Base-by-base conservation (phyloP, 176 grass and related monocot species). In the Carex pumila region DNA sequence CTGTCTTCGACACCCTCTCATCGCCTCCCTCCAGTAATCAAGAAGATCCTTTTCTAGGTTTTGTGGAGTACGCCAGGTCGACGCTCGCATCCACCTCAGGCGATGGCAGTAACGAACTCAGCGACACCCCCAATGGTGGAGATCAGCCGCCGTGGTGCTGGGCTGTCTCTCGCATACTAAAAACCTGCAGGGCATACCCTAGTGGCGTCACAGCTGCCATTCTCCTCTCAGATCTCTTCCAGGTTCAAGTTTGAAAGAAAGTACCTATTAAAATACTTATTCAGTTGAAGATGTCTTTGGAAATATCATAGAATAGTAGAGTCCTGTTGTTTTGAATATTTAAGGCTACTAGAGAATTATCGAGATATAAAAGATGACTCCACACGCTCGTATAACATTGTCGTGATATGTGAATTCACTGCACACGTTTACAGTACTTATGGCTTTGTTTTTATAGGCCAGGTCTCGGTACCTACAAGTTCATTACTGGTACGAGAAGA, bases 171-270 rank as follows among this genome's bases (percentile, higher is more conserved):
- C 91, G 89, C 61, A 86, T 94, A 68, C 89, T 98, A 58, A 93
- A 90, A 83, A 91, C 92, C 3, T 98, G 95, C 73, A 64, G 88
- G 12, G 88, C 95, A 9, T 98, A 94, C 59, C 92, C 95, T 58
- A 94, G 95, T 12, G 95, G 95, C 49, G 86, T 93, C 88, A 98
- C 95, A 12, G 84, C 95, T 53, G 88, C 91, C 74, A 98, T 94
- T 88, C 90, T 98, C 49, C 89, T 94, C 69, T 91, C 95, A 37
- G 95, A 98, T 81, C 91, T 94, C 73, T 94, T 93, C 86, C 95
- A 98, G 91, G 92, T 98, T n/a, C 29, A 17, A 69, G 25, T 25
- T 25, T 25, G 25, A 25, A 25, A 25, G 25, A 25, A 25, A 25
- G 25, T 25, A 25, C 25, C 25, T 25, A 25, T 25, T 25, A 25